Base-by-base conservation (phyloP, 306 rosid species). In the Rosa lucieae region DNA sequence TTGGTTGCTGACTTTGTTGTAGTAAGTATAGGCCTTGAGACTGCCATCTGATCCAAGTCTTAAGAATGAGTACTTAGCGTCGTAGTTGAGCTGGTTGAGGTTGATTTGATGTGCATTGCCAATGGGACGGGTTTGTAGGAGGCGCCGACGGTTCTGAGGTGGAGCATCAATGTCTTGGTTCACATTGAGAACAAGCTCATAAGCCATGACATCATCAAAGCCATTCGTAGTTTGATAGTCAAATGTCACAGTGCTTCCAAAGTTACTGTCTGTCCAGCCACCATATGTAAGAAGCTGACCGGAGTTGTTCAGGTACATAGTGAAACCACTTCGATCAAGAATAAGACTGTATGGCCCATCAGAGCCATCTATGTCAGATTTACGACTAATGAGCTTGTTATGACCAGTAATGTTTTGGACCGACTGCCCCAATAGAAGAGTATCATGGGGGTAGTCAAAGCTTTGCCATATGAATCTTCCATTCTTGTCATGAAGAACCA, bases 381-480 rank as follows among this genome's bases (percentile, higher is more conserved):
- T 77, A 0, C 86, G 79, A 70, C 87, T 84, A 14, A 84, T 75
- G 11, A 84, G 73, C 62, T 67, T 79, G 52, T 79, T 73, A 5
- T 46, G 70, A 46, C 82, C 75, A 9, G 59, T 63, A 10, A 10
- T n/a, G 58, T 65, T 59, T 49, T 51, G 40, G 6, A 85, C 20
- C 0, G 86, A 85, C 42, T 84, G 84, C 10, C 84, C 82, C 3
- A 29, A 32, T 15, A 84, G 65, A 17, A 84, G 79, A 56, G 84
- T 72, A 46, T 84, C 87, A 3, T 76, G 73, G 2, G 82, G 87
- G 42, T 76, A 39, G 66, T 84, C 82, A 44, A 85, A 85, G 72
- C 88, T 85, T 20, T 82, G 86, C 86, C 88, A 85, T 40, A 85
- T 3, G 65, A 75, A 76, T 18, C 40, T 59, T 12, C 86, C 84